phyloP scores from a whole-genome alignment of 2,329 filamentous ascomycete genomes.

The Penicillium sp. region DNA sequence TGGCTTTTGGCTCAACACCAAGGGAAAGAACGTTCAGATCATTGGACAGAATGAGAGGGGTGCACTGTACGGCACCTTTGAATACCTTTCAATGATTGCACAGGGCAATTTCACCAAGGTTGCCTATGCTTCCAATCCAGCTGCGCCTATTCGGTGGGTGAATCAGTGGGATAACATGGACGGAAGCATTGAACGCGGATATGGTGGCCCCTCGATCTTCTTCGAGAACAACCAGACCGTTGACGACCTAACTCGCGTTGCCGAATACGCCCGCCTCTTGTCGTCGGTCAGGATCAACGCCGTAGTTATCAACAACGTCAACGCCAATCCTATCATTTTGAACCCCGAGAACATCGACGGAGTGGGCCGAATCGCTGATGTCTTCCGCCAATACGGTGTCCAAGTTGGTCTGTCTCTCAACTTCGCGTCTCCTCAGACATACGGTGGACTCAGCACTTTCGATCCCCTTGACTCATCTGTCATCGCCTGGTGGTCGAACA shows the following conservation, averaged over 20 bases:
- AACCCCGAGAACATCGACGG: conserved; percentile 58
- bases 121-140: conserved; percentile 53
- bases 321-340: conserved; percentile 60
- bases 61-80: conserved; percentile 65
- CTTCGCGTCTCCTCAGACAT: conserved; percentile 60
- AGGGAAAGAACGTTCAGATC: conserved; percentile 48
- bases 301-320: conserved; percentile 68
- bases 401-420: conserved; percentile 63
- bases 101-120: conserved; percentile 54
- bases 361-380: conserved; percentile 59
- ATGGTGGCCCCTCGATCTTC: conserved; percentile 65
- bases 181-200: conserved; percentile 64
- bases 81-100: conserved; percentile 63
- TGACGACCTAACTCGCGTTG: conserved; percentile 57
- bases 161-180: conserved; percentile 73
- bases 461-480: conserved; percentile 62
- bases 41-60: conserved; percentile 52
- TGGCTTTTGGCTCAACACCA: conserved; percentile 59
- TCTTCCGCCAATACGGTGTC: conserved; percentile 64
- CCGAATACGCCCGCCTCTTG: conserved; percentile 62
- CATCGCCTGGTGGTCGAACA: conserved; percentile 59
- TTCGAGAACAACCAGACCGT: conserved; percentile 56
- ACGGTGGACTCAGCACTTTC: conserved; percentile 58
- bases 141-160: conserved; percentile 62
- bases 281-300: conserved; percentile 65